Evolutionary conservation across 106 monocot genomes (phyloP).

Genomic region (Dioscorea zingiberensis): DNA sequence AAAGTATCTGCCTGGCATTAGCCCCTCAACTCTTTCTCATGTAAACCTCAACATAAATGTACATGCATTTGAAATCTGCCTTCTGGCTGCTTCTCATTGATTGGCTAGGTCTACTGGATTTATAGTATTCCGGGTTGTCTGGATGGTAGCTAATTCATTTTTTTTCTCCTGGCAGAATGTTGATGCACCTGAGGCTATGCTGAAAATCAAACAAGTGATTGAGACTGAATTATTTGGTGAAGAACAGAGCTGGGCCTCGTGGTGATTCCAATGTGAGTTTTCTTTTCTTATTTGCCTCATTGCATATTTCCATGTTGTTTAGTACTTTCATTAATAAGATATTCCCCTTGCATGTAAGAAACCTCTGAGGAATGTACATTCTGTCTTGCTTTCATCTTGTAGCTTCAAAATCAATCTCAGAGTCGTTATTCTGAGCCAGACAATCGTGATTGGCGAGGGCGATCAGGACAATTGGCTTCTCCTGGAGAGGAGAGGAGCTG

Average conservation of each 20-base stretch:
- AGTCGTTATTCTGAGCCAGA: constrained; percentile 14
- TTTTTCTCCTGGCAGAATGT: constrained; percentile 16
- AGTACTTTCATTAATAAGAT: neutral
- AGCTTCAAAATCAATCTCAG: constrained; percentile 4
- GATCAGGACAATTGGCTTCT: constrained; percentile 23
- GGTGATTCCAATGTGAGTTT: constrained; percentile 27
- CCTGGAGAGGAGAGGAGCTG: constrained; percentile 68
- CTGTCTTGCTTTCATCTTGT: neutral
- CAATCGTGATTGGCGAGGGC: constrained; percentile 27
- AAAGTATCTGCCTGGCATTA: too few relatives aligned
- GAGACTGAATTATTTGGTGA: constrained; percentile 28
- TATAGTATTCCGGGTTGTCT: neutral
- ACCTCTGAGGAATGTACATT: neutral
- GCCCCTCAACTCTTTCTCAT: too few relatives aligned
- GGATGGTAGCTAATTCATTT: neutral
- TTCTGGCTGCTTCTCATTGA: too few relatives aligned
- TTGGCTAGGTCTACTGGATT: too few relatives aligned
- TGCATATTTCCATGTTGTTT: neutral
- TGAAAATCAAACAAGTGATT: constrained; percentile 28
- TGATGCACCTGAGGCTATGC: constrained; percentile 25
- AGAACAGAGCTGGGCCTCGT: constrained; percentile 36
- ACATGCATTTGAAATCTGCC: too few relatives aligned
- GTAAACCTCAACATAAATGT: too few relatives aligned
- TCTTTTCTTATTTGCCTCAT: neutral
- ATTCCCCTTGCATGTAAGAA: neutral